phyloP scores from a whole-genome alignment of 768 basidiomycete genomes.

The Mrakia gelida region DNA sequence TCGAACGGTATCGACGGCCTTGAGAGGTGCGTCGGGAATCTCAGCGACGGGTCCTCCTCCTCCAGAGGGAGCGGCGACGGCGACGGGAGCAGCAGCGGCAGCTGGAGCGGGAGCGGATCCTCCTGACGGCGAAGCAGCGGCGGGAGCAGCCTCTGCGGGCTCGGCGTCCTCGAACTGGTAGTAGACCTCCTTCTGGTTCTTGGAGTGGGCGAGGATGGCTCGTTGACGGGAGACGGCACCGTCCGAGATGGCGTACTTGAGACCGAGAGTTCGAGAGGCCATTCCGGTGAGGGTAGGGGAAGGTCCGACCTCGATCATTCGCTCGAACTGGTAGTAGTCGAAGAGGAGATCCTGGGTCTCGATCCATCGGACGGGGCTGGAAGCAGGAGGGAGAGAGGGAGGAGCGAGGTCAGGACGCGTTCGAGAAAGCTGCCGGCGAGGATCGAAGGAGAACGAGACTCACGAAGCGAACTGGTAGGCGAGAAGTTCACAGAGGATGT shows the following conservation, averaged over 20 bases:
- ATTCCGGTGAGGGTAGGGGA: conserved; percentile 94
- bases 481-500: conserved; percentile 90
- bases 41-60: conserved; percentile 59
- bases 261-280: conserved; percentile 67
- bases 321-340: conserved; percentile 76
- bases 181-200: conserved; percentile 94
- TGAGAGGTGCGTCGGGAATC: conserved; percentile 86
- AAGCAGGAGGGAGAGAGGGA: background rate
- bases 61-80: conserved; percentile 47
- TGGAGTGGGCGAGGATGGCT: conserved; percentile 83
- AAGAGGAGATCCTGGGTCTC: conserved; percentile 97
- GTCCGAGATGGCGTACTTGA: conserved; percentile 85
- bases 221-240: conserved; percentile 75
- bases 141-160: conserved; percentile 48
- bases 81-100: conserved; percentile 46
- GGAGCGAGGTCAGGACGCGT: background rate
- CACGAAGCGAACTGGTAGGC: conserved; percentile 80
- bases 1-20: conserved; percentile 79
- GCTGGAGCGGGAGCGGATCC: conserved; percentile 49
- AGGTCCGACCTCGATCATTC: conserved; percentile 92
- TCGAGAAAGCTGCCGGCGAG: background rate
- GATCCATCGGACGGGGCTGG: conserved; percentile 83
- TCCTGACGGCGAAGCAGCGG: conserved; percentile 40
- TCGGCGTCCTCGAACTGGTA: conserved; percentile 92
- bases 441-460: background rate